Base-by-base conservation (phyloP, 2,329 filamentous ascomycete genomes). In the Fusarium sp. region DNA sequence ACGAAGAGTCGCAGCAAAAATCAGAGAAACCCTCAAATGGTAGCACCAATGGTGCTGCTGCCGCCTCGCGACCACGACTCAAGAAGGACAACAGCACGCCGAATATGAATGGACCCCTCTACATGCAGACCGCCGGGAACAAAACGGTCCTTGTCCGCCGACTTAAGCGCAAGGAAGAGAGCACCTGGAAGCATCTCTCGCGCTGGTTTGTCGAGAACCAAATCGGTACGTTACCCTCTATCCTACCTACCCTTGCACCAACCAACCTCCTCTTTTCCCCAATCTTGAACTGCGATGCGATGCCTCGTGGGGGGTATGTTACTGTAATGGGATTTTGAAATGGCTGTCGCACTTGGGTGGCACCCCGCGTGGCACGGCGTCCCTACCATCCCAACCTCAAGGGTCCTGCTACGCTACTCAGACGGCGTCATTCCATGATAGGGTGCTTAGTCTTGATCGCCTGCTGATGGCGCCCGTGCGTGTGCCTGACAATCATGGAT, bases 141-240 rank as follows among this genome's bases (percentile, higher is more conserved):
- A 87, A 85, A 62, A 83, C 84, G 46, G 83, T 88, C 47, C 80
- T 88, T 26, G 83, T 88, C 46, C 83, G 86, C 71, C 85, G 87
- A 69, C 80, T 86, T 67, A 90, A 87, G 81, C 83, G 84, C 76
- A 89, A 89, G 78, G 87, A 89, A 52, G 87, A 91, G 70, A 84
- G 88, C 57, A 83, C 88, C 40, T 81, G 87, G 79, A 89, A 86
- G 75, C 85, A 85, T 64, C 79, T 92, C 45, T 86, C 88, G 65
- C 84, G 85, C 75, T 93, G 91, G 89, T 87, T 94, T 77, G 88
- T 93, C 71, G 84, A 92, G 75, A 93, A 95, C 79, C 92, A 95
- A 79, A 90, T 93, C 74, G 92, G 92, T 94, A 89, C 62, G 88
- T 81, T 80, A 40, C 44, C 11, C 14, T 53, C 59, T 44, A 28